phyloP scores from a whole-genome alignment of 2,329 filamentous ascomycete genomes.

The Microsporum audouinii region DNA sequence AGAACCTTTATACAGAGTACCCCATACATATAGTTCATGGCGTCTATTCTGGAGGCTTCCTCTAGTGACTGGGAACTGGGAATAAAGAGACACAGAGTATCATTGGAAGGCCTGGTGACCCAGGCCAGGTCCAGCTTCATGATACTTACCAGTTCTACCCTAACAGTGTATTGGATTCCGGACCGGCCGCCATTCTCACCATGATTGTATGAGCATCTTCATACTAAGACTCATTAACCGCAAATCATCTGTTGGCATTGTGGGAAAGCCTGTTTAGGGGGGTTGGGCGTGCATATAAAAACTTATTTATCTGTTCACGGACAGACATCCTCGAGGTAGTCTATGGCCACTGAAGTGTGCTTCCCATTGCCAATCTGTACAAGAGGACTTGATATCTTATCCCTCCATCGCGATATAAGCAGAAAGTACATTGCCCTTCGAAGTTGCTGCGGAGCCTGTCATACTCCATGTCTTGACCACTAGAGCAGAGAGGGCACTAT shows the following conservation, averaged over 20 bases:
- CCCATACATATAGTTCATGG: neutral
- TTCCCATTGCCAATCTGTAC: neutral
- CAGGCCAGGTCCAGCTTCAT: neutral
- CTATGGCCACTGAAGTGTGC: too few relatives aligned
- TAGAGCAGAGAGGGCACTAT: neutral
- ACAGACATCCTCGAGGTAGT: neutral
- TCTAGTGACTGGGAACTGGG: neutral
- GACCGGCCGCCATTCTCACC: neutral
- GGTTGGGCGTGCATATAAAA: neutral
- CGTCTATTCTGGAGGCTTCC: neutral
- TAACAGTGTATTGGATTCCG: neutral
- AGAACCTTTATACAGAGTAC: too few relatives aligned
- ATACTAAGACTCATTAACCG: neutral
- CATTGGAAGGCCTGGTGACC: neutral
- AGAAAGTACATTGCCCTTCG: neutral
- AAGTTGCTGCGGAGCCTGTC: neutral
- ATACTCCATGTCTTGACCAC: neutral
- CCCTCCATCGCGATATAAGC: neutral
- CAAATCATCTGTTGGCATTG: neutral
- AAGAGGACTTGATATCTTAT: neutral
- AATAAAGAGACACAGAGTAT: neutral
- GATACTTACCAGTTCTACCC: neutral
- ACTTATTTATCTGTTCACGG: neutral
- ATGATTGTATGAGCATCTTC: neutral
- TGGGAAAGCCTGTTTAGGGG: neutral